Percentiles rank a stretch among this genome's conserved stretches.
phyloP scores from a whole-genome alignment of 331 rosid genomes.

The Rosa hybrid region DNA sequence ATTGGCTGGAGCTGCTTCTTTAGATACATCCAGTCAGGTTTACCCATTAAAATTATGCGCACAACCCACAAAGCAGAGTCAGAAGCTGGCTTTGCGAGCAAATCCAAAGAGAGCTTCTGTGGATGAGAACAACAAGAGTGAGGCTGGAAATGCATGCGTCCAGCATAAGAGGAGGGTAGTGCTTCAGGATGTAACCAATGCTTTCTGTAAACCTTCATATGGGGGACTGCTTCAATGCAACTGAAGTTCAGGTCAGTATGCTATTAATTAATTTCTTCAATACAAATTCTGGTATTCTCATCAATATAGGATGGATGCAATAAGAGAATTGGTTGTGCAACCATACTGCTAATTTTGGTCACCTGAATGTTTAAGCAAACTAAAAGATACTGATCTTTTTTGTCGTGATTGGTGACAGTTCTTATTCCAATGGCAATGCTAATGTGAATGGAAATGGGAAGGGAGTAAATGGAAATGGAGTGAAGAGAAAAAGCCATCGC shows the following conservation, averaged over 20 bases:
- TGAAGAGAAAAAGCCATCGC: too few relatives aligned
- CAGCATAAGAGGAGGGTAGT: slow-evolving; percentile 64
- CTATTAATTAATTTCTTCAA: not conserved
- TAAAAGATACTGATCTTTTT: not conserved
- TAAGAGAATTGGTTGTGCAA: not conserved
- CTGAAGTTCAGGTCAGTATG: slow-evolving; percentile 61
- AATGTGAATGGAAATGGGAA: too few relatives aligned
- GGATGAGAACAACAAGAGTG: slow-evolving; percentile 31
- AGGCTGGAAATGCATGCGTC: slow-evolving; percentile 37
- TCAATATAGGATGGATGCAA: not conserved
- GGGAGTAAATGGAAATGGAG: too few relatives aligned
- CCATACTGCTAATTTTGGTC: not conserved
- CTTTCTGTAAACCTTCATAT: slow-evolving; percentile 48
- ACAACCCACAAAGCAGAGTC: slow-evolving; percentile 37
- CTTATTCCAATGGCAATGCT: too few relatives aligned
- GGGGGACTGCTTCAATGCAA: slow-evolving; percentile 44
- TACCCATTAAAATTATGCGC: slow-evolving; percentile 48
- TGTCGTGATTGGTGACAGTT: too few relatives aligned
- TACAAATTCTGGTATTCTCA: not conserved
- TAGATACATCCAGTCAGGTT: slow-evolving; percentile 46
- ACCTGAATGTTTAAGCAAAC: not conserved
- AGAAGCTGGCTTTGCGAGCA: slow-evolving; percentile 41
- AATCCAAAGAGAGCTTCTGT: slow-evolving; percentile 46
- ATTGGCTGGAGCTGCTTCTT: slow-evolving; percentile 61
- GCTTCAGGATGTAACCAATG: slow-evolving; percentile 76